Base-by-base conservation (phyloP, 2,329 filamentous ascomycete species). In the Phialophora expanda region DNA sequence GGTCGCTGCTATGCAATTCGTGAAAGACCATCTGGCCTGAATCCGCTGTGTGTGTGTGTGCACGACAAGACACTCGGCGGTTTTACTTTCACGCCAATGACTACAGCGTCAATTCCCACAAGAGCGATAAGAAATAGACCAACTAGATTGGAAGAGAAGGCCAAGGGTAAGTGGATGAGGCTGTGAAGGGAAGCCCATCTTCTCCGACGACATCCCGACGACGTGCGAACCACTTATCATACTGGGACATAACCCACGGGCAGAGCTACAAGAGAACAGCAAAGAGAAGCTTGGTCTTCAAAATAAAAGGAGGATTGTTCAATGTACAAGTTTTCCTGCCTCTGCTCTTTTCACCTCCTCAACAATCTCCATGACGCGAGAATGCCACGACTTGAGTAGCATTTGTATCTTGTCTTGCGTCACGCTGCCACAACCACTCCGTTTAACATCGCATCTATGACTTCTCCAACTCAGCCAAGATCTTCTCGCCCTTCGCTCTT, bases 401-500 rank as follows among this genome's bases (percentile, higher is more conserved):
- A 32, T 24, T 11, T 32, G 17, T 20, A 34, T 24, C 53, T 55
- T 24, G 28, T 55, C 26, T 53, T 54, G 30, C 48, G 28, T 24
- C 30, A 54, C 26, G 28, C 30, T 9, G 11, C 14, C 44, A 20
- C 41, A n/a, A 53, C 51, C 50, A 17, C 55, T 38, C 56, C 12
- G 32, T 28, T 48, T 56, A 34, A 55, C 6, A 12, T 50, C 28
- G 12, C 75, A 77, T 79, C 75, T 81, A 83, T 72, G 76, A 83
- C 76, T 83, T 82, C 81, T 95, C 91, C 76, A 98, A 87, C 77
- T 98, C 95, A 76, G 95, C 93, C 80, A 99, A 85, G 87, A 99
- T 98, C 93, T 98, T 97, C 89, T 97, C 93, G 86, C 94, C 95
- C 92, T 99, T 99, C 78, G 86, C 89, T 80, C 91, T 91, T 74